Conservation (phyloP, 768 basidiomycete genomes). For the Rhizopogon roseolus region DNA sequence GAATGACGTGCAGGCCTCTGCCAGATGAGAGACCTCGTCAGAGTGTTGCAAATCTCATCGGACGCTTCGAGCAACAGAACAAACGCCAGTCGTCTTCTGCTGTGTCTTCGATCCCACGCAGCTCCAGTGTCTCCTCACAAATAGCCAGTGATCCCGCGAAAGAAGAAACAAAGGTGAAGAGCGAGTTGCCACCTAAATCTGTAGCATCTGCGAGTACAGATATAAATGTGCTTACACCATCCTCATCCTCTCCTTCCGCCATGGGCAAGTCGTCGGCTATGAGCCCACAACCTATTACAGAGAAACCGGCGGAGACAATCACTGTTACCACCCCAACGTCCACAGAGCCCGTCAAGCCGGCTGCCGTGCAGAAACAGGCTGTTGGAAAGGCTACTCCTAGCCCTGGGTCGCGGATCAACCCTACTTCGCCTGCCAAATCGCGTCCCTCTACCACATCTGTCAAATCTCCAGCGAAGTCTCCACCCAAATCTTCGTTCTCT, state of each 20-base stretch:
- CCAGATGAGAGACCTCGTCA: slow-evolving; percentile 86
- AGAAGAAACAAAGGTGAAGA: slow-evolving; percentile 65
- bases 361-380: slow-evolving; percentile 12
- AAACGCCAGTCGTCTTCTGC: slow-evolving; percentile 52
- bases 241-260: slow-evolving; percentile 25
- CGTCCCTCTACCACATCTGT: slow-evolving; percentile 14
- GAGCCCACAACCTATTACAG: slow-evolving; percentile 27
- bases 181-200: slow-evolving; percentile 72
- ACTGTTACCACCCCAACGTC: slow-evolving; percentile 11
- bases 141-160: slow-evolving; percentile 57
- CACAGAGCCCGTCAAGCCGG: slow-evolving; percentile 15
- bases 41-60: slow-evolving; percentile 88
- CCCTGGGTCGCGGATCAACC: slow-evolving; percentile 13
- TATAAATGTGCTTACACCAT: slow-evolving; percentile 32
- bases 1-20: slow-evolving; percentile 53
- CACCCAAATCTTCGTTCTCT: slow-evolving; percentile 27
- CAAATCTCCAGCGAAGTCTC: slow-evolving; percentile 19
- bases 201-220: slow-evolving; percentile 19
- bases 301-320: slow-evolving; percentile 17
- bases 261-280: slow-evolving; percentile 14
- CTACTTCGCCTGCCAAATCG: slow-evolving; percentile 25
- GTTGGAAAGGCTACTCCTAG: slow-evolving; percentile 18
- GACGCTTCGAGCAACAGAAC: slow-evolving; percentile 78
- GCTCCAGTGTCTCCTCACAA: slow-evolving; percentile 65
- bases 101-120: slow-evolving; percentile 41